These are phyloP conservation scores for Plasmodium sp. DNA, from an alignment of 169 alveolate species.

Conservation along the genomic window DNA sequence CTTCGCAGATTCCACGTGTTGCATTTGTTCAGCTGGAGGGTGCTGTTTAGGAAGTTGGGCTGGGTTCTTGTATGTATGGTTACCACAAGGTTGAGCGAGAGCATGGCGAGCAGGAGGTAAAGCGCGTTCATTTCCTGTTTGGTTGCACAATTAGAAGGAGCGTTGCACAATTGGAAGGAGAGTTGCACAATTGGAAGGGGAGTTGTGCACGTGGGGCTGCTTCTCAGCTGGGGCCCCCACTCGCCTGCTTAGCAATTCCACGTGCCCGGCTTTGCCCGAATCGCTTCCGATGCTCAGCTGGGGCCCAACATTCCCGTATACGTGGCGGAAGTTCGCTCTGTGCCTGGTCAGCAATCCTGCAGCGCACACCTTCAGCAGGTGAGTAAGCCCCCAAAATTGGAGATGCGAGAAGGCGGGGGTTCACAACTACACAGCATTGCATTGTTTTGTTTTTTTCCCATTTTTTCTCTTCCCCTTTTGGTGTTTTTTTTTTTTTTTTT, in stretches of 20 bases:
- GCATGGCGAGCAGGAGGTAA: slow-evolving; percentile 11
- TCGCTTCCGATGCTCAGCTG: background rate
- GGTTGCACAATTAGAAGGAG: background rate
- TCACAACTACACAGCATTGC: background rate
- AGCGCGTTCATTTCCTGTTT: slow-evolving; percentile 40
- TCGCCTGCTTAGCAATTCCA: background rate
- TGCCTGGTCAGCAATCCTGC: background rate
- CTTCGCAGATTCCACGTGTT: background rate
- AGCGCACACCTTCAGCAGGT: background rate
- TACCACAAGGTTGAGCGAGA: slow-evolving; percentile 16
- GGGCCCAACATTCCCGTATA: background rate
- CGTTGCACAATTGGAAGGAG: background rate
- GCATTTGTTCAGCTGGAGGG: slow-evolving; percentile 22
- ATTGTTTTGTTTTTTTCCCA: background rate
- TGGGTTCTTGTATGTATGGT: slow-evolving; percentile 27
- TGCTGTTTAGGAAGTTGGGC: slow-evolving; percentile 12
- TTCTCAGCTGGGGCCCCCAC: background rate
- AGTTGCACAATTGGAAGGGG: background rate
- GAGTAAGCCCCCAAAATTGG: background rate
- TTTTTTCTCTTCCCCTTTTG: background rate
- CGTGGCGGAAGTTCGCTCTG: background rate
- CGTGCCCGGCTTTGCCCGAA: background rate
- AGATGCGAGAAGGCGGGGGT: background rate
- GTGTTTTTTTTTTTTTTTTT: too few species aligned
- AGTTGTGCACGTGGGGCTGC: background rate